Base-by-base conservation (phyloP, 495 filamentous ascomycete species). In the Penicillium paxilli region DNA sequence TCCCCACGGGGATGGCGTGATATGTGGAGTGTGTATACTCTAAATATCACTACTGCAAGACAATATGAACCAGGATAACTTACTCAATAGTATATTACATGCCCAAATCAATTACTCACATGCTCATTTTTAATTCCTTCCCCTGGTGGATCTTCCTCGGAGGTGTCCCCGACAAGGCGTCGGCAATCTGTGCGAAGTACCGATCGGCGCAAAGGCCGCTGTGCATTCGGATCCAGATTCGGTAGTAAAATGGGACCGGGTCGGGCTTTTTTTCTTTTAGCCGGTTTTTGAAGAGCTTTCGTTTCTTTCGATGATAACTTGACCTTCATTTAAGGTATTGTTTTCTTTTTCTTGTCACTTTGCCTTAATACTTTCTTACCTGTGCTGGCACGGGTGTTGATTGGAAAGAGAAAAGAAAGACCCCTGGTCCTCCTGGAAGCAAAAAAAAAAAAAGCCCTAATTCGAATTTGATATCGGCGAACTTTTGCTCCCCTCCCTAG, bases 131-230 rank as follows among this genome's bases (percentile, higher is more conserved):
- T 30, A 12, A n/a, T n/a, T 30, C 3, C 3, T n/a, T 38, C 17
- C 17, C 6, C 5, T 12, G 32, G 58, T 60, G 58, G 58, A 51
- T 11, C 46, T 14, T 19, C 10, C 20, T 42, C 44, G 35, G 25
- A 26, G 9, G 4, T 49, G 58, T 9, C 47, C 19, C 51, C 33
- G 40, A 42, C 51, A 59, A n/a, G 51, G 47, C 35, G 35, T 60
- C 61, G 62, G 62, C 33, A 49, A 62, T 65, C 59, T 59, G 12
- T 59, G 62, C 62, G 62, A 65, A 55, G 52, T 16, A 30, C 52
- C 53, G 45, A 56, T 59, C 60, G 55, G 55, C 52, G 26, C 46
- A 23, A 59, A 55, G 25, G 55, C 60, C 60, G 60, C 47, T 23
- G 17, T 11, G 23, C 20, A n/a, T 38, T 38, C 17, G 35, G 35